Conservation (phyloP, 305 asterid species). For the Caryopteris hybrid region DNA sequence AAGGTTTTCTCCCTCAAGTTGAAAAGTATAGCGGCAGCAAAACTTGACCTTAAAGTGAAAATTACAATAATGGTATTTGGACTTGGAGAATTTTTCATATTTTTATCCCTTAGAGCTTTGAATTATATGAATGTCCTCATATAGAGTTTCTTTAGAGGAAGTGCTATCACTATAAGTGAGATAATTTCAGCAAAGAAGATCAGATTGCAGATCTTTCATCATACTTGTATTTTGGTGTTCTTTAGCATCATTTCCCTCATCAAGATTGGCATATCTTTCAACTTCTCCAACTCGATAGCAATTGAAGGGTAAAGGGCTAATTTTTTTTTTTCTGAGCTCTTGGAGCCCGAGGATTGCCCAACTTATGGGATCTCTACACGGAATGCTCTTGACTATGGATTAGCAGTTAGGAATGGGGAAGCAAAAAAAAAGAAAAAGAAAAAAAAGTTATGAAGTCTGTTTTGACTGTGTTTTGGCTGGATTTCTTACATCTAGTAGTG, state of each 20-base stretch:
- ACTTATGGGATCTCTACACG: conserved; percentile 2
- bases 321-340: too few relatives aligned
- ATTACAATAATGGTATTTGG: conserved; percentile 4
- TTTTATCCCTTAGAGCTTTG: background rate
- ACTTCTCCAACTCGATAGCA: background rate
- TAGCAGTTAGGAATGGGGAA: too few relatives aligned
- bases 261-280: too few relatives aligned
- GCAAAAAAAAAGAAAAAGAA: too few relatives aligned
- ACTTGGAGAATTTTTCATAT: conserved; percentile 1
- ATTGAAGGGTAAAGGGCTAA: background rate
- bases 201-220: background rate
- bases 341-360: background rate
- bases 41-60: conserved; percentile 32
- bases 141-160: background rate
- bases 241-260: background rate
- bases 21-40: conserved; percentile 23
- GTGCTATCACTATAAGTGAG: background rate
- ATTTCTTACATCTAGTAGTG: too few relatives aligned
- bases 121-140: conserved; percentile 1
- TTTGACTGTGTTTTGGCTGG: too few relatives aligned
- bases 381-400: background rate
- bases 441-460: too few relatives aligned
- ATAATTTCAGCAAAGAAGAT: conserved; percentile 20
- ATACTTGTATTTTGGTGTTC: background rate
- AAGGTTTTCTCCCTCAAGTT: background rate